A percentile compares a stretch with the other conserved stretches of the same genome.
These are phyloP conservation scores for Aspergillus biplanus DNA, from an alignment of 495 filamentous ascomycete species.

Conservation along the genomic window DNA sequence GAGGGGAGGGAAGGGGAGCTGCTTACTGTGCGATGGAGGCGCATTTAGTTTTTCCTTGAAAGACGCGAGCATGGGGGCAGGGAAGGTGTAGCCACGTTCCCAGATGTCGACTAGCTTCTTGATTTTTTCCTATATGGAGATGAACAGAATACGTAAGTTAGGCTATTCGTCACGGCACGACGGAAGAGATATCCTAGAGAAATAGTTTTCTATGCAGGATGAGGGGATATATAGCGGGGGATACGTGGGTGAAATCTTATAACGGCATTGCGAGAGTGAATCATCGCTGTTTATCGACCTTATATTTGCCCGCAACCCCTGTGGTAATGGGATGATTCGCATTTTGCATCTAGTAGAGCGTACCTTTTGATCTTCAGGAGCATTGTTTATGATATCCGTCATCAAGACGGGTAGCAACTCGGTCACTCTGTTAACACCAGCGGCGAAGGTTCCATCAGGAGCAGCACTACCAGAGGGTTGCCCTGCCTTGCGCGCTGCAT, in stretches of 20 bases:
- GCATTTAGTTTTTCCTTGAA: constrained; percentile 85
- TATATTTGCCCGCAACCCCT: constrained; percentile 37
- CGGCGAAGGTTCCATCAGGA: constrained; percentile 88
- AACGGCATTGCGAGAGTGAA: constrained; percentile 23
- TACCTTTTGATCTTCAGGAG: constrained; percentile 98
- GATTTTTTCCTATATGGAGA: constrained; percentile 83
- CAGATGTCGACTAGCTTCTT: constrained; percentile 96
- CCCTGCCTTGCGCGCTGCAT: constrained; percentile 84
- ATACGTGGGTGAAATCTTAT: constrained; percentile 41
- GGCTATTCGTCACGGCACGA: constrained; percentile 40
- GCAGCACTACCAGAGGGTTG: constrained; percentile 77
- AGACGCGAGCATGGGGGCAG: constrained; percentile 72
- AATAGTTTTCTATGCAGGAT: constrained; percentile 28
- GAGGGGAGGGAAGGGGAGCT: constrained; percentile 16
- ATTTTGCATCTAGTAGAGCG: constrained; percentile 57
- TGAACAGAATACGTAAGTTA: constrained; percentile 54
- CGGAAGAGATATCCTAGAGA: constrained; percentile 23
- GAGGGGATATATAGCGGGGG: constrained; percentile 34
- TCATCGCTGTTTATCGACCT: constrained; percentile 31
- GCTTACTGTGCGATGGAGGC: constrained; percentile 67
- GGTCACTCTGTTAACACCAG: constrained; percentile 95
- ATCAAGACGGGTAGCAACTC: constrained; percentile 90
- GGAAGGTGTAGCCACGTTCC: constrained; percentile 94
- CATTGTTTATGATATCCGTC: constrained; percentile 89
- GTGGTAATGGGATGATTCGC: constrained; percentile 31